Evolutionary conservation across 2,329 filamentous ascomycete species (phyloP).

Genomic region (Didymellaceae sp.): DNA sequence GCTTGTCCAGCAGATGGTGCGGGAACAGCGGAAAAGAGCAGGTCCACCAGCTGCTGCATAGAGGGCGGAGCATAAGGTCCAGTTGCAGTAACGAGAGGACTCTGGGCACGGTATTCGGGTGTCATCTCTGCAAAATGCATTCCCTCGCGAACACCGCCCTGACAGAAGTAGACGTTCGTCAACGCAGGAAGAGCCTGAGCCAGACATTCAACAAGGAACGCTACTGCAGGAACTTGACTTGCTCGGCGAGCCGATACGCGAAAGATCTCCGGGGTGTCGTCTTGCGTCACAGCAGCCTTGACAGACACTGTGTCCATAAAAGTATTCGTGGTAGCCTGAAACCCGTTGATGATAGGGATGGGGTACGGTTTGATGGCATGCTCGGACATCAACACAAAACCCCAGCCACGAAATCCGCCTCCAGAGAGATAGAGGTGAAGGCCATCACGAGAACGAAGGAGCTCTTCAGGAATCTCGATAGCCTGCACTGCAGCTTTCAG

Average conservation of each 20-base stretch:
- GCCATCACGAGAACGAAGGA: slow-evolving; percentile 48
- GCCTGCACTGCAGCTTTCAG: slow-evolving; percentile 66
- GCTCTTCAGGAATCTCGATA: slow-evolving; percentile 62
- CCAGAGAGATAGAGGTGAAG: slow-evolving; percentile 81
- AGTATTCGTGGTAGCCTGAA: slow-evolving; percentile 66
- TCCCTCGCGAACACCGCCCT: slow-evolving; percentile 86
- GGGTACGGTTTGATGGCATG: slow-evolving; percentile 79
- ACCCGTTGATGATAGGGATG: slow-evolving; percentile 81
- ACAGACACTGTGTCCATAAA: slow-evolving; percentile 65
- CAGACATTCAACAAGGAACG: slow-evolving; percentile 78
- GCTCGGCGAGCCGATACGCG: slow-evolving; percentile 82
- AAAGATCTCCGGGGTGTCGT: slow-evolving; percentile 57
- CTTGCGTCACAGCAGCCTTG: slow-evolving; percentile 49
- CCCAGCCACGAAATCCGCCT: slow-evolving; percentile 89
- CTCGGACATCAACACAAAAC: slow-evolving; percentile 83
- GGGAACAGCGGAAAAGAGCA: slow-evolving; percentile 59
- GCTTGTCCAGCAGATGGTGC: slow-evolving; percentile 28
- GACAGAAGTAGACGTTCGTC: slow-evolving; percentile 77
- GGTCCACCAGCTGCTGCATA: slow-evolving; percentile 52
- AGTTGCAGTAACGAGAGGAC: slow-evolving; percentile 72
- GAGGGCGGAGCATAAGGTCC: slow-evolving; percentile 58
- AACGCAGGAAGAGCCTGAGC: slow-evolving; percentile 73
- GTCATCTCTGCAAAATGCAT: slow-evolving; percentile 76
- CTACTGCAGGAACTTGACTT: slow-evolving; percentile 82
- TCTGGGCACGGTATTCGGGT: slow-evolving; percentile 62